A percentile compares a stretch with the other conserved stretches of the same genome.
Conservation (phyloP, 345 rosid genomes). For the Rhizophora apiculata region DNA sequence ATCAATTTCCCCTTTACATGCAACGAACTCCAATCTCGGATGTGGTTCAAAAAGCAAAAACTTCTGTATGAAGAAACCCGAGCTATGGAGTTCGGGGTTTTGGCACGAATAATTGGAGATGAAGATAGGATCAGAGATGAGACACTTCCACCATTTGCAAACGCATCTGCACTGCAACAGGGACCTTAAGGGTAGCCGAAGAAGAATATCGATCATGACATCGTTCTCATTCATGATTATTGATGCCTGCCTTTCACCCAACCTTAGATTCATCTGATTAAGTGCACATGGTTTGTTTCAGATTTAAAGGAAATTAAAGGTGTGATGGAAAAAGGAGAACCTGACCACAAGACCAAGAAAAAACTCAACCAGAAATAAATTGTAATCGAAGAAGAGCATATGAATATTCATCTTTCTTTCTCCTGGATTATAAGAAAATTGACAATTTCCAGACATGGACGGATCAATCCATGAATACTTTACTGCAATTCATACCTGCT, state of each 20-base stretch:
- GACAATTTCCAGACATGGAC: too few relatives aligned
- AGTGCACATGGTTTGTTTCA: too few relatives aligned
- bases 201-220: background rate
- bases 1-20: background rate
- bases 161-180: constrained; percentile 28
- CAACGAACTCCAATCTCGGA: constrained; percentile 8
- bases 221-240: background rate
- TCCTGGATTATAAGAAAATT: too few relatives aligned
- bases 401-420: too few relatives aligned
- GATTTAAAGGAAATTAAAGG: too few relatives aligned
- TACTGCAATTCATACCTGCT: too few relatives aligned
- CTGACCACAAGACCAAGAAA: too few relatives aligned
- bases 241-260: background rate
- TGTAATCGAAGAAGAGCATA: too few relatives aligned
- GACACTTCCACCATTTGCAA: constrained; percentile 24
- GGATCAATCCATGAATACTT: too few relatives aligned
- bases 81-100: constrained; percentile 15
- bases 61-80: constrained; percentile 29
- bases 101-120: constrained; percentile 7
- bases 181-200: constrained; percentile 21
- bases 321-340: too few relatives aligned
- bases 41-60: constrained; percentile 6
- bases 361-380: too few relatives aligned
- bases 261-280: background rate
- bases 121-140: constrained; percentile 24